These are phyloP conservation scores for Phytopythium kandeliae DNA, from an alignment of 352 stramenopile species.

Conservation along the genomic window DNA sequence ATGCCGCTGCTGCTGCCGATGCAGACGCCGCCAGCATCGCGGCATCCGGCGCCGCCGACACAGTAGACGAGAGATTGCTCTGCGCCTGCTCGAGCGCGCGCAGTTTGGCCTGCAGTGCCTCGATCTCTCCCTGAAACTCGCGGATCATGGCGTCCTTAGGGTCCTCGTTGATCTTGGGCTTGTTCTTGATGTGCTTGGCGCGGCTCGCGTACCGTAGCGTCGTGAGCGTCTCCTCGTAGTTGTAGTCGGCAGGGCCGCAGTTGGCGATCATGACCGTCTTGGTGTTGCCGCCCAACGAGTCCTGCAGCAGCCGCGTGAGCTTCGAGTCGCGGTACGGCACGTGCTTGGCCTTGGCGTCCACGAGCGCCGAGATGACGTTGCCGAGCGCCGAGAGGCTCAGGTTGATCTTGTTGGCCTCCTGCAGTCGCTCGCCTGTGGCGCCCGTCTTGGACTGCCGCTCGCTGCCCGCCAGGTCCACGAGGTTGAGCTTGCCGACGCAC, in stretches of 20 bases:
- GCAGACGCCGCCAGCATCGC: too few relatives aligned
- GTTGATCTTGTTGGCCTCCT: constrained; percentile 84
- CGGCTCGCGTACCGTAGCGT: constrained; percentile 96
- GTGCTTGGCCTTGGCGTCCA: constrained; percentile 83
- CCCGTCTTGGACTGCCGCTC: constrained; percentile 74
- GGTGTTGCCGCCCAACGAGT: constrained; percentile 96
- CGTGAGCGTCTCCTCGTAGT: constrained; percentile 94
- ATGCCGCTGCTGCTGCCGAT: too few relatives aligned
- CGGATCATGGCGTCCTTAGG: constrained; percentile 97
- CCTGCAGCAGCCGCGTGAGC: constrained; percentile 95
- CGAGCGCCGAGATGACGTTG: constrained; percentile 85
- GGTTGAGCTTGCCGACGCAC: constrained; percentile 95
- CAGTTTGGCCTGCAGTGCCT: constrained; percentile 86
- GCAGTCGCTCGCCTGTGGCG: constrained; percentile 57
- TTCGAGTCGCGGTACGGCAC: constrained; percentile 93
- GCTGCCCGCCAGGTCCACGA: constrained; percentile 81
- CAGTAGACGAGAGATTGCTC: background rate
- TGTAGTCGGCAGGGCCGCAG: constrained; percentile 96
- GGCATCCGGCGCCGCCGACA: background rate
- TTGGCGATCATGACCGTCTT: constrained; percentile 99
- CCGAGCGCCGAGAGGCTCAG: constrained; percentile 73
- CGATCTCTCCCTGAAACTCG: constrained; percentile 97
- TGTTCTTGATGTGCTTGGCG: constrained; percentile 99
- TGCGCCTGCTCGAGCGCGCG: constrained; percentile 45
- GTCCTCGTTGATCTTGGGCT: constrained; percentile 98